Evolutionary conservation across 2,329 filamentous ascomycete species (phyloP), one percentile per base, ranked within the genome.

Genomic region (Colletotrichum sp.): DNA sequence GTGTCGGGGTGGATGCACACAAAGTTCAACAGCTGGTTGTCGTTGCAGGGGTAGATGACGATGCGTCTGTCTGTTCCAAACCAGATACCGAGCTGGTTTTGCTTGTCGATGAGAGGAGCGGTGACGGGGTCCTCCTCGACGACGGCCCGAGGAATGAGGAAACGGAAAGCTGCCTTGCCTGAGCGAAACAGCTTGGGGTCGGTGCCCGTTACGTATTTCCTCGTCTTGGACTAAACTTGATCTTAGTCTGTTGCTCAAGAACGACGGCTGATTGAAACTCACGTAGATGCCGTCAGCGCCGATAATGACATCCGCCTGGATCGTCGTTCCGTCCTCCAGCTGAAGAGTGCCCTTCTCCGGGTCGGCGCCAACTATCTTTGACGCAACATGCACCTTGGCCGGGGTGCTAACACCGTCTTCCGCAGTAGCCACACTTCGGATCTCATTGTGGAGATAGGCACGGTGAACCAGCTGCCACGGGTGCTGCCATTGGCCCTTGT

Each of bases 121-220:
- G 84, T 85, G 4, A 80, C 68, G 1, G 85, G 83, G 60, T 88
- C 83, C 4, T 79, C 78, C 4, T 81, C 78, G 5, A 80, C 81
- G 2, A 74, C 76, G 3, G 74, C 67, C 7, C 76, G 74, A 0
- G 87, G 84, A 0, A 92, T 84, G 36, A 91, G 78, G 80, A 91
- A 92, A 9, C 90, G 83, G 78, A 91, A 92, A 1, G 90, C 89
- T 66, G 87, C 90, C 79, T 90, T 90, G 12, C 90, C 90, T 2
- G 86, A 87, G 3, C 85, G 83, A 57, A 85, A 86, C 0, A 87
- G 83, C 9, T 82, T 82, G 34, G 79, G 64, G 0, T 71, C 68
- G 5, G 79, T 68, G 9, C 78, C 81, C 3, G 71, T 78, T 0
- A 83, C 74, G 1, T 75, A 76, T 75, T 78, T 57, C 77, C 84